Base-by-base conservation (phyloP, 257 asterid species). In the Datura wrightii region DNA sequence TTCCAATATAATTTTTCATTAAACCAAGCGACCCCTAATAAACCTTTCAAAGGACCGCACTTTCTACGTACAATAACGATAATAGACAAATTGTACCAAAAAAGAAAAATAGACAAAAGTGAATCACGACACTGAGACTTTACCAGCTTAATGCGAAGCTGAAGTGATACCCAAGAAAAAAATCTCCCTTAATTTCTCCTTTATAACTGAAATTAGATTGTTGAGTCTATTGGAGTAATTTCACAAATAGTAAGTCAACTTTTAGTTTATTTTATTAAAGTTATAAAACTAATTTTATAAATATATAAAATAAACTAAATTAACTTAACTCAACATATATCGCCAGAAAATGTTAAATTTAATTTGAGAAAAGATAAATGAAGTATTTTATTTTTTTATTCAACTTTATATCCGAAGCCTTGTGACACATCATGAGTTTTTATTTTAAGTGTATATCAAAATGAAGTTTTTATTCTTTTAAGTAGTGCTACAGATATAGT, bases 61-160 rank as follows among this genome's bases (percentile, higher is more conserved):
- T 74, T 74, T 74, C 0, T 74, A 24, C 44, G 80, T 48, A 74
- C 44, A 19, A 19, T 74, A 74, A 74, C 59, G 10, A 46, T 24
- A 19, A 74, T 48, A 48, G 11, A 48, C 60, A 50, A 74, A 74
- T 31, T 63, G 71, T 31, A 63, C 1, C 41, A 4, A 24, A 24
- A 5, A 15, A 15, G 2, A 16, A 1, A 55, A 16, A 66, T 16
- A 10, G 18, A 19, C 80, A 46, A 71, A 71, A 71, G 10, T 16
- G 79, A 67, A 41, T 41, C 54, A 70, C 36, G 53, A 18, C 8
- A 7, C 44, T 69, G 13, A 67, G 53, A 69, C 39, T 72, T 72
- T 42, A 71, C 39, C 18, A n/a, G 39, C 79, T 41, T 70, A 70
- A 70, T 70, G 79, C 79, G 2, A 72, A 72, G 80, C 59, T 72